These are phyloP conservation scores for Pythium aquatile DNA, from an alignment of 352 stramenopile species.

Conservation along the genomic window DNA sequence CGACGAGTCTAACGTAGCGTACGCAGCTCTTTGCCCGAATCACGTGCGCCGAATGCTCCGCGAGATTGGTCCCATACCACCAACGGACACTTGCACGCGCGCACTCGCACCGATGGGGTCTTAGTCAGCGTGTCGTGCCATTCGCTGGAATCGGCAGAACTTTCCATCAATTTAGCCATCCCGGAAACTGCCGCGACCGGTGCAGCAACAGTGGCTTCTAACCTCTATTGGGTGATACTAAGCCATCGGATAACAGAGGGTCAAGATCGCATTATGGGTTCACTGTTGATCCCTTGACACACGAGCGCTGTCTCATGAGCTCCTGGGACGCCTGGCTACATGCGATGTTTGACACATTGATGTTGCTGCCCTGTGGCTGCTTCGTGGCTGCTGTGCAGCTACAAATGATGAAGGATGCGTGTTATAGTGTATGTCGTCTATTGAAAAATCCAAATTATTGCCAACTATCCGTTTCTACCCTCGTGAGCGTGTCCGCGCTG, in stretches of 20 bases:
- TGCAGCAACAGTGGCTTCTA: neutral
- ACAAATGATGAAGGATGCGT: neutral
- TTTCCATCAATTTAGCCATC: conserved; percentile 14
- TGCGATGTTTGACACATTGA: neutral
- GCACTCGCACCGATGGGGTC: neutral
- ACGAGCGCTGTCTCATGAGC: neutral
- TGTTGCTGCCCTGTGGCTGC: neutral
- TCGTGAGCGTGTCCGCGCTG: conserved; percentile 3
- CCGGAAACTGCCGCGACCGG: neutral
- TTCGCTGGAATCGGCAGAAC: conserved; percentile 17
- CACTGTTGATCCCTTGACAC: neutral
- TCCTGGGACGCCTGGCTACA: neutral
- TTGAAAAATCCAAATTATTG: conserved; percentile 21
- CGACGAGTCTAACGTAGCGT: conserved; percentile 2
- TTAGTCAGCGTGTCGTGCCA: neutral
- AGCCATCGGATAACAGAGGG: neutral
- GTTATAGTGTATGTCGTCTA: conserved; percentile 20
- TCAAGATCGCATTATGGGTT: neutral
- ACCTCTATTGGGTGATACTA: neutral
- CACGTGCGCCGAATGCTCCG: conserved; percentile 1
- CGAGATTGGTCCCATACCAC: neutral
- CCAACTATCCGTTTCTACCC: neutral
- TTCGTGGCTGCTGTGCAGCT: neutral
- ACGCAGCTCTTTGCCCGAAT: neutral
- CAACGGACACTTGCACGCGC: neutral